phyloP scores from a whole-genome alignment of 805 yeast species.

The Cephaloascus albidus region DNA sequence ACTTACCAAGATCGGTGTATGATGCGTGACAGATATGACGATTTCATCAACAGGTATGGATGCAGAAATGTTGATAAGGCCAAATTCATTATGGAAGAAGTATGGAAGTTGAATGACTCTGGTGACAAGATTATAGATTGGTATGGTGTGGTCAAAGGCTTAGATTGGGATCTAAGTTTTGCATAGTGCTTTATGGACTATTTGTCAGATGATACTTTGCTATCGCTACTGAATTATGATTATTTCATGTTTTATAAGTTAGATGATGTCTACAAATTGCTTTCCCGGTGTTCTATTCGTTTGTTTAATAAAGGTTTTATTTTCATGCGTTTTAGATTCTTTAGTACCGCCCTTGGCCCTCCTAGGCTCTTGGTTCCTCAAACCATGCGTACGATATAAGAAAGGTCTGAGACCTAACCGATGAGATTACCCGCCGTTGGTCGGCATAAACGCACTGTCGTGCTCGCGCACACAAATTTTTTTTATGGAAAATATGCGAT shows the following conservation, averaged over 20 bases:
- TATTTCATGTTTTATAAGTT: too few relatives aligned
- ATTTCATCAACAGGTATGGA: constrained; percentile 51
- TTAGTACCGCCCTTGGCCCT: too few relatives aligned
- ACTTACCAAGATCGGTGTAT: constrained; percentile 38
- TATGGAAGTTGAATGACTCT: constrained; percentile 36
- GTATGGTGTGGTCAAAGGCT: constrained; percentile 52
- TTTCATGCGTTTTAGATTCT: too few relatives aligned
- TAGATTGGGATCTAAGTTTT: constrained; percentile 76
- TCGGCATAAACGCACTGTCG: neutral
- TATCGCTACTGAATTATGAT: too few relatives aligned
- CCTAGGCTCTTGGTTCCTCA: too few relatives aligned
- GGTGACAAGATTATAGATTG: constrained; percentile 66
- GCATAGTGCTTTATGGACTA: too few relatives aligned
- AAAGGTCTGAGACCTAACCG: too few relatives aligned
- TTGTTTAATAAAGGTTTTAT: too few relatives aligned
- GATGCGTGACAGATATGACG: constrained; percentile 44
- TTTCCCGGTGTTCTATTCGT: too few relatives aligned
- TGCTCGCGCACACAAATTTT: neutral
- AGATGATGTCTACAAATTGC: too few relatives aligned
- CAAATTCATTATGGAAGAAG: constrained; percentile 31
- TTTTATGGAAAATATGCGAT: neutral
- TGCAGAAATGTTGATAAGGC: constrained; percentile 52
- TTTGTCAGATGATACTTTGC: too few relatives aligned
- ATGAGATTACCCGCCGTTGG: neutral
- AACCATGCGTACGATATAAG: too few relatives aligned